phyloP scores from a whole-genome alignment of 202 grass and related monocot species.

The Setaria viridis region DNA sequence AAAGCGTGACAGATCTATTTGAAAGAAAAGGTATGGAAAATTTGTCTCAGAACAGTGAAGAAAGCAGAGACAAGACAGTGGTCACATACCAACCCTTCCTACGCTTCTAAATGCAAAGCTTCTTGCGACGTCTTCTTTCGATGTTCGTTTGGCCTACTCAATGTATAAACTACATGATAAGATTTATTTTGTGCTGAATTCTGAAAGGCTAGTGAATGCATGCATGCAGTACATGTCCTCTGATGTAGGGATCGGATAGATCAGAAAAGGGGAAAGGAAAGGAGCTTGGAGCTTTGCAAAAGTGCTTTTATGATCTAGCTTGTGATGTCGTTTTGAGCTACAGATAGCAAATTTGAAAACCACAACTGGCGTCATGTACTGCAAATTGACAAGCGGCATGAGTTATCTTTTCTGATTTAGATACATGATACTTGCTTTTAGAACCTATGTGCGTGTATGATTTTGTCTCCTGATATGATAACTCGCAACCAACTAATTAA shows the following conservation, averaged over 20 bases:
- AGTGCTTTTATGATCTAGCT: neutral
- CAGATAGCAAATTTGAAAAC: neutral
- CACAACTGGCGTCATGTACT: neutral
- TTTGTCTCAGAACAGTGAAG: neutral
- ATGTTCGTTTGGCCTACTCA: neutral
- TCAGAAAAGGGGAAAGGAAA: neutral
- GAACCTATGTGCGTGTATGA: neutral
- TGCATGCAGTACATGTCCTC: neutral
- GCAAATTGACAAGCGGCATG: neutral
- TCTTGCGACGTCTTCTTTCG: neutral
- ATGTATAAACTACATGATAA: neutral
- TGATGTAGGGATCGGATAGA: neutral
- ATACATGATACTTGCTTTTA: neutral
- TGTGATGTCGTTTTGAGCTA: neutral
- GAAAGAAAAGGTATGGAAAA: neutral
- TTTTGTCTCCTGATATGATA: too few species aligned
- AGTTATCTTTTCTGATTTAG: neutral
- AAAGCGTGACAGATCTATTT: neutral
- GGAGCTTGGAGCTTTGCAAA: neutral
- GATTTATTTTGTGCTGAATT: neutral
- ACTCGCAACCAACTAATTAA: too few species aligned
- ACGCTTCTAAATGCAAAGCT: neutral
- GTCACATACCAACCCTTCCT: neutral
- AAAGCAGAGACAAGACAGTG: neutral
- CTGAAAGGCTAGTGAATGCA: neutral